Evolutionary conservation across 2,329 filamentous ascomycete genomes (phyloP), one percentile per base, ranked within the genome.

Genomic region (Rhynchosporium secalis): DNA sequence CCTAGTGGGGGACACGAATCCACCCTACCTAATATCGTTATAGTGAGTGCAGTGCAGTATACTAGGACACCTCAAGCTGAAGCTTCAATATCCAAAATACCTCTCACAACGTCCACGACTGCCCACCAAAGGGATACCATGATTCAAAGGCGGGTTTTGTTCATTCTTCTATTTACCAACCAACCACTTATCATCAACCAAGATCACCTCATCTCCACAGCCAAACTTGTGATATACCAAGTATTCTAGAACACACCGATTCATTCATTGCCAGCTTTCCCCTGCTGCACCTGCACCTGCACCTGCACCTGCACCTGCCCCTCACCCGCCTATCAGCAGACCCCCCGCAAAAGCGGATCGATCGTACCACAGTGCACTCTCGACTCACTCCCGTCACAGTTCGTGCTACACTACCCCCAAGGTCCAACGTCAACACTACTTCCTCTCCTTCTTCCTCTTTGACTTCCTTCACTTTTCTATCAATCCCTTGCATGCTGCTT

Each of bases 301-400:
- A 15, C 41, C 15, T 33, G 8, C 51, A 1, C 38, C 49, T 36
- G 51, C 40, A n/a, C 29, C 20, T 40, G n/a, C 56, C 56, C 56
- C 56, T 48, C 56, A 28, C 33, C 20, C 9, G 6, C 31, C 56
- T 59, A 51, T 49, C 46, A 51, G 46, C 57, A 51, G 56, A 59
- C 60, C 60, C 60, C 60, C 47, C 60, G 48, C 54, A 56, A 56
- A 57, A 61, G 52, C 48, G 60, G 60, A 26, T 46, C 54, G n/a
- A 3, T 28, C 52, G 8, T 40, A 43, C 31, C 36, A 43, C 43
- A 29, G 20, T 20, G 20, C 20, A 20, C 20, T 20, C 20, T 20
- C 20, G 20, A 20, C 20, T 20, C 20, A 20, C 20, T 20, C 20
- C 20, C 20, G 20, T 20, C 20, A 20, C 20, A 20, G 20, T 20